Conservation (phyloP, 2,329 filamentous ascomycete genomes). For the Colletotrichum viniferum region DNA sequence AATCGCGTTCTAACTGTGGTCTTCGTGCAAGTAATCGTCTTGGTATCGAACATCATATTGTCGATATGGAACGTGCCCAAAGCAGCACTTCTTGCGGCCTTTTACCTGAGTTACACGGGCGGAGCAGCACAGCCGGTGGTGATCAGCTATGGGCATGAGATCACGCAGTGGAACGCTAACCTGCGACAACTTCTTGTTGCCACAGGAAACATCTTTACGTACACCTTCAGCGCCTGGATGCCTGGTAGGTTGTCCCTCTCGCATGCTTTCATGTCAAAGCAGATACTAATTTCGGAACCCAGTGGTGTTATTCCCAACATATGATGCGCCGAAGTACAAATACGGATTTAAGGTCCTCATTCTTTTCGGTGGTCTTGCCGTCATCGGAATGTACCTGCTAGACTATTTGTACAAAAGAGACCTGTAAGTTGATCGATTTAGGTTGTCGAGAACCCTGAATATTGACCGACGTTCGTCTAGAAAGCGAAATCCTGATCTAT, state of each 20-base stretch:
- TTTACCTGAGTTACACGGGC: neutral
- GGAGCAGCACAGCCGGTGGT: neutral
- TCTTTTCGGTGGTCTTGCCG: conserved; percentile 32
- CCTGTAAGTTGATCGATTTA: neutral
- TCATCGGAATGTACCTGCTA: conserved; percentile 12
- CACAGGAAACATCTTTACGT: neutral
- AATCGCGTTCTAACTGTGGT: neutral
- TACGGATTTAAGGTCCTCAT: conserved; percentile 37
- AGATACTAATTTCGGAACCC: neutral
- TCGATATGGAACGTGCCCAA: conserved; percentile 25
- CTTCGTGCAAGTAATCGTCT: conserved; percentile 5
- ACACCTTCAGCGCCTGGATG: conserved; percentile 1
- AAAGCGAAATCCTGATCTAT: neutral
- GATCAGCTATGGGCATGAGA: conserved; percentile 1
- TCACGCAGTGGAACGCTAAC: conserved; percentile 1
- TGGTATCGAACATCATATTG: conserved; percentile 25
- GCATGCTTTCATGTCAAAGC: neutral
- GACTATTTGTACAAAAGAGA: neutral
- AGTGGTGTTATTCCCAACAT: conserved; percentile 35
- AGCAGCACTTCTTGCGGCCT: conserved; percentile 1
- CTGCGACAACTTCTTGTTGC: conserved; percentile 2
- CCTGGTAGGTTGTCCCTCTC: neutral
- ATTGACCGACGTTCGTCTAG: neutral
- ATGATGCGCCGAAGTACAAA: conserved; percentile 36
- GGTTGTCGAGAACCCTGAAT: too few relatives aligned